Conservation (phyloP, 2,329 filamentous ascomycete species). For the Emericellopsis cladophorae region DNA sequence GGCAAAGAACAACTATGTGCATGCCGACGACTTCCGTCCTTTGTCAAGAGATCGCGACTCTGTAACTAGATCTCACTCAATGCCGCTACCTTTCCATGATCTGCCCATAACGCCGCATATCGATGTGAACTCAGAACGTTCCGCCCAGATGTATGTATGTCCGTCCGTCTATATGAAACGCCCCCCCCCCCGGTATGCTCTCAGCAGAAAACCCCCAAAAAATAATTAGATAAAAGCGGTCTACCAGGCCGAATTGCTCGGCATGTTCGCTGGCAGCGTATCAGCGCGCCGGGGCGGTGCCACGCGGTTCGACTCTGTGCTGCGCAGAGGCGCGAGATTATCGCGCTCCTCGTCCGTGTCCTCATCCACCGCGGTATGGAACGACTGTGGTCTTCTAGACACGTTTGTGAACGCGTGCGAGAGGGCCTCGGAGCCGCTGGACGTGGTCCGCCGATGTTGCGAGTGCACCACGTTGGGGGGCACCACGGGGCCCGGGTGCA, state of each 20-base stretch:
- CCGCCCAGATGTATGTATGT: no score
- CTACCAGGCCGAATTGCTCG: not conserved
- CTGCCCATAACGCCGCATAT: no score
- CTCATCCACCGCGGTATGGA: constrained; percentile 1
- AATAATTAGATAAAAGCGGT: no score
- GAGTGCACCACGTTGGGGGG: constrained; percentile 14
- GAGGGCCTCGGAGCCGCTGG: constrained; percentile 1
- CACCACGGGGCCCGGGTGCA: constrained; percentile 33
- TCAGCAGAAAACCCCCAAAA: no score
- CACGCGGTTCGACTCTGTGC: not conserved
- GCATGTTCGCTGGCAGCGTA: not conserved
- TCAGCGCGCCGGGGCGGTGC: not conserved
- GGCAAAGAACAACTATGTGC: no score
- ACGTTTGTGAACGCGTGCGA: not conserved
- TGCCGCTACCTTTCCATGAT: no score
- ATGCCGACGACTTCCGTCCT: no score
- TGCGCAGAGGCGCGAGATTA: not conserved
- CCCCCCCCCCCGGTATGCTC: no score
- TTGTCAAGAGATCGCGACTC: no score
- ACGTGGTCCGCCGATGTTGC: constrained; percentile 10
- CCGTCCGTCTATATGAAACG: no score
- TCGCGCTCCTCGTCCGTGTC: not conserved
- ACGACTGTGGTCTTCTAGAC: constrained; percentile 1
- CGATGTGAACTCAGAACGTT: no score
- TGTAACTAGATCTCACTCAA: no score